Evolutionary conservation across 495 filamentous ascomycete genomes (phyloP).

Genomic region (Neurospora sp.): DNA sequence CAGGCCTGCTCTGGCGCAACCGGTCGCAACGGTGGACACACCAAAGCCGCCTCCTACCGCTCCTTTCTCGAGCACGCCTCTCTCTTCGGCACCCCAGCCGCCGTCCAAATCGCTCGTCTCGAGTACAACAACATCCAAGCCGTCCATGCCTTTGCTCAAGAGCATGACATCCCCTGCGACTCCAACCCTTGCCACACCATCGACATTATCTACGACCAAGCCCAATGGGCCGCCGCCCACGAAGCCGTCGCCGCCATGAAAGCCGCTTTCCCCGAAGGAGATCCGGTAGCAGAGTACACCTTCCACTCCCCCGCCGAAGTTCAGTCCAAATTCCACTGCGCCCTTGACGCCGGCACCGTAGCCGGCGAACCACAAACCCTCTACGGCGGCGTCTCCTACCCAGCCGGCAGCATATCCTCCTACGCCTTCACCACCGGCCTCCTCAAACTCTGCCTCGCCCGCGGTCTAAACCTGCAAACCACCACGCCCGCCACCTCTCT

Average conservation of each 20-base stretch:
- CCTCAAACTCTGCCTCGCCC: slow-evolving; percentile 39
- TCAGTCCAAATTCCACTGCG: slow-evolving; percentile 28
- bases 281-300: slow-evolving; percentile 36
- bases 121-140: slow-evolving; percentile 48
- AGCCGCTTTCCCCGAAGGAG: slow-evolving; percentile 29
- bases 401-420: slow-evolving; percentile 52
- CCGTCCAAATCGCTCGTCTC: slow-evolving; percentile 44
- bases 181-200: slow-evolving; percentile 41
- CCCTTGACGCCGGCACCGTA: slow-evolving; percentile 13
- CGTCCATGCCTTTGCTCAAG: slow-evolving; percentile 41
- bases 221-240: slow-evolving; percentile 32
- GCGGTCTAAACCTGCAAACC: slow-evolving; percentile 52
- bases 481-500: slow-evolving; percentile 43
- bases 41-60: slow-evolving; percentile 52
- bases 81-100: slow-evolving; percentile 29
- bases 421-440: slow-evolving; percentile 56
- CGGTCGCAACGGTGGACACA: slow-evolving; percentile 55
- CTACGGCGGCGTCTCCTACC: slow-evolving; percentile 46
- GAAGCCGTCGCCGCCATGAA: slow-evolving; percentile 36
- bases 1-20: slow-evolving; percentile 48
- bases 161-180: slow-evolving; percentile 44
- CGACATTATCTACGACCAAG: slow-evolving; percentile 46
- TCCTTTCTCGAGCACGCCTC: slow-evolving; percentile 36
- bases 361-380: slow-evolving; percentile 24
- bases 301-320: slow-evolving; percentile 37